Base-by-base conservation (phyloP, 2,329 filamentous ascomycete genomes). In the Didymella sp. region DNA sequence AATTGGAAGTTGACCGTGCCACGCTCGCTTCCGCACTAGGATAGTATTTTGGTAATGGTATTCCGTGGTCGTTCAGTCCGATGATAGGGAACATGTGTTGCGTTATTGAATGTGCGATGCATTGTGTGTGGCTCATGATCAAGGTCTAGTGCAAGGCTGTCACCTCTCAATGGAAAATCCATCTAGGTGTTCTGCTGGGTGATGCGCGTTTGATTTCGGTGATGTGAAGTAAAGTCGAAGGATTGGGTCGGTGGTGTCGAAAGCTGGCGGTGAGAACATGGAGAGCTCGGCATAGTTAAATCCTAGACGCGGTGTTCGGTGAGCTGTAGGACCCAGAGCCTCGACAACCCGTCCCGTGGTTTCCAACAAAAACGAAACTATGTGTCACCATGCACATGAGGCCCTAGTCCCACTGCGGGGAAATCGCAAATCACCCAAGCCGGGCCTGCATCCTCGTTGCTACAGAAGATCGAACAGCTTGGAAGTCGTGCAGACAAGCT, bases 401-500 rank as follows among this genome's bases (percentile, higher is more conserved):
- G 54, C 22, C 27, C 45, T 50, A 53, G 50, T 50, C 50, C 40
- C 50, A 37, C 45, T 58, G 55, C 41, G 55, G 55, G 54, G 55
- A 35, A 46, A 48, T 33, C 46, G 49, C 50, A 49, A 45, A 58
- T 53, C 55, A 50, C 44, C 55, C 55, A 50, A 53, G 49, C 19
- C 30, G 25, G 42, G 38, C 44, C 38, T 45, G 43, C 54, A 30
- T 38, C 30, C 24, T 43, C 17, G 19, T 47, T 31, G 48, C 42
- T 47, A 37, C 25, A 9, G 3, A 25, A 38, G 28, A 51, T 24
- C 33, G 24, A 38, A 37, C 15, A 48, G 49, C 43, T 46, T 46
- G 48, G 43, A 42, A 51, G 43, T 57, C 48, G 54, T 51, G 30
- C 35, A 57, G 42, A 51, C 54, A 57, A 57, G 54, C 54, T 57